Evolutionary conservation across 345 rosid species (phyloP).

Genomic region (Citrus mangshanensis): DNA sequence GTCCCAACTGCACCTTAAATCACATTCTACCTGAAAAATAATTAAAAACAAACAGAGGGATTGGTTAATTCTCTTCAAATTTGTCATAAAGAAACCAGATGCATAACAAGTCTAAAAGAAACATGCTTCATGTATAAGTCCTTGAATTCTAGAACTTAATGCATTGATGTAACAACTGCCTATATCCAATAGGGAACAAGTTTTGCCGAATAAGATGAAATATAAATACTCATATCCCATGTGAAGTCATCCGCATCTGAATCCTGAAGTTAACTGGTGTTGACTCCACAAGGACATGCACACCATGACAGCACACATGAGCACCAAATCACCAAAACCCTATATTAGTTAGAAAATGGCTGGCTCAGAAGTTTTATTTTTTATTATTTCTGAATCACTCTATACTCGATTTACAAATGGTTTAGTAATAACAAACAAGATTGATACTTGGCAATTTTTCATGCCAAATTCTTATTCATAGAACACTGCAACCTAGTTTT

Average conservation of each 20-base stretch:
- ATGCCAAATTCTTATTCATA: too few species aligned
- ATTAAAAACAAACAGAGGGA: not conserved
- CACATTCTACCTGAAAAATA: slow-evolving; percentile 8
- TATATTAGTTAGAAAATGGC: not conserved
- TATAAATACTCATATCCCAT: not conserved
- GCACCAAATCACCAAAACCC: not conserved
- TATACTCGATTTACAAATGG: not conserved
- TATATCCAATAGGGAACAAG: not conserved
- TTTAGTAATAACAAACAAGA: not conserved
- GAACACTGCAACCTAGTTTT: not conserved
- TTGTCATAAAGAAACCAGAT: not conserved
- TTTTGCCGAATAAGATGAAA: not conserved
- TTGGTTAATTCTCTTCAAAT: not conserved
- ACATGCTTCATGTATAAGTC: not conserved
- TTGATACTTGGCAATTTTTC: not conserved
- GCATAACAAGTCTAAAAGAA: not conserved
- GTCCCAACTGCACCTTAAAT: not conserved
- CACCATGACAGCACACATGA: not conserved
- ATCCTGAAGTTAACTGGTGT: not conserved
- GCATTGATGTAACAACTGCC: not conserved
- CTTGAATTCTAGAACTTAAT: not conserved
- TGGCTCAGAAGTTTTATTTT: not conserved
- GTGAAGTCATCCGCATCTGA: not conserved
- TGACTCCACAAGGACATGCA: slow-evolving; percentile 2
- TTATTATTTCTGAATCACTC: not conserved